phyloP scores from a whole-genome alignment of 2,329 filamentous ascomycete genomes.

The Colletotrichum tropicicola region DNA sequence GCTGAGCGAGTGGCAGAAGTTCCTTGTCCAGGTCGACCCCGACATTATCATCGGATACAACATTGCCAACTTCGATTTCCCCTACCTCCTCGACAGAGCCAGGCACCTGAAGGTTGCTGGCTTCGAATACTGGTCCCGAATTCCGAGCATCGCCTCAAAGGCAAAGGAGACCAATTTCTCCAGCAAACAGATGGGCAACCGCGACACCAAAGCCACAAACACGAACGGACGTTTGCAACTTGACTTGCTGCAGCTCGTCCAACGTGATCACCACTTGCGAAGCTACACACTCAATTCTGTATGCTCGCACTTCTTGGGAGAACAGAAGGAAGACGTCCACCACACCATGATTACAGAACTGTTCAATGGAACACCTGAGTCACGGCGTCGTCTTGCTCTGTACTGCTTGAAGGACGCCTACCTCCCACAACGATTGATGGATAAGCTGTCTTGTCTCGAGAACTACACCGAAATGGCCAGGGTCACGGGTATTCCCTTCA shows the following conservation, averaged over 20 bases:
- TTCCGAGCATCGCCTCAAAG: slow-evolving; percentile 75
- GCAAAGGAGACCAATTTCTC: slow-evolving; percentile 87
- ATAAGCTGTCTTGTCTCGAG: slow-evolving; percentile 97
- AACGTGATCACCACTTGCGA: slow-evolving; percentile 92
- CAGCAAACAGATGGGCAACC: slow-evolving; percentile 98
- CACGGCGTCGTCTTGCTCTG: slow-evolving; percentile 86
- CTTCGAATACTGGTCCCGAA: slow-evolving; percentile 89
- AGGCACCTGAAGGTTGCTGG: slow-evolving; percentile 80
- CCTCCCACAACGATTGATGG: slow-evolving; percentile 91
- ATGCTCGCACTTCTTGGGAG: slow-evolving; percentile 90
- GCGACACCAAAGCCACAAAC: slow-evolving; percentile 93
- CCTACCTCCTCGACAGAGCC: slow-evolving; percentile 90
- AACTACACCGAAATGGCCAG: slow-evolving; percentile 99
- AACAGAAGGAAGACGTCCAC: slow-evolving; percentile 99
- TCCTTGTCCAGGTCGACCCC: slow-evolving; percentile 88
- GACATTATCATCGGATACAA: slow-evolving; percentile 99
- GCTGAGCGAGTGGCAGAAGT: slow-evolving; percentile 92
- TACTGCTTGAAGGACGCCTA: slow-evolving; percentile 99
- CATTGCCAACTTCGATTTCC: slow-evolving; percentile 98
- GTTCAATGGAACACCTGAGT: slow-evolving; percentile 96
- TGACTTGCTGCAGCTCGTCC: slow-evolving; percentile 92
- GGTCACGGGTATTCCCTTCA: slow-evolving; percentile 98
- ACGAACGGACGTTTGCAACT: slow-evolving; percentile 93
- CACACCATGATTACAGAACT: slow-evolving; percentile 99
- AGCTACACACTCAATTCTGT: slow-evolving; percentile 99